Percentiles rank a stretch among this genome's conserved stretches.
phyloP scores from a whole-genome alignment of 2,329 filamentous ascomycete species.

The Fusarium praegraminearum region DNA sequence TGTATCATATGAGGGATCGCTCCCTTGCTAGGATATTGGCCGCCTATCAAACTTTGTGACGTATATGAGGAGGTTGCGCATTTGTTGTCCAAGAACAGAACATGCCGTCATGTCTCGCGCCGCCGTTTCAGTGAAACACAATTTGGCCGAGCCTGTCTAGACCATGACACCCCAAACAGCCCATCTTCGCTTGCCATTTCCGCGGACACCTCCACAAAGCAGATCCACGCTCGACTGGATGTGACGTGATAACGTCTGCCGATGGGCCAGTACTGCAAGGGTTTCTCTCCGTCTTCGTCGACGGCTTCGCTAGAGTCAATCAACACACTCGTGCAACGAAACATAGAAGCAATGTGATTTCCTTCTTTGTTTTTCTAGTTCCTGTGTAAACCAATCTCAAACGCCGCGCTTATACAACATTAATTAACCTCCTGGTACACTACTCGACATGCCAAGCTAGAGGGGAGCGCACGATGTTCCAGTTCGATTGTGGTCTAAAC shows the following conservation, averaged over 20 bases:
- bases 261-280: constrained; percentile 9
- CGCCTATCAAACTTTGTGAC: constrained; percentile 32
- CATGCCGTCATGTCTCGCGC: constrained; percentile 44
- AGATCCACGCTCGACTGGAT: constrained; percentile 1
- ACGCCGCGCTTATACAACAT: constrained; percentile 55
- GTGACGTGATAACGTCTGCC: constrained; percentile 16
- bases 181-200: constrained; percentile 24
- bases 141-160: constrained; percentile 13
- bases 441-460: constrained; percentile 33
- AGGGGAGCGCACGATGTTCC: constrained; percentile 34
- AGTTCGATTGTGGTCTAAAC: constrained; percentile 45
- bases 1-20: constrained; percentile 12
- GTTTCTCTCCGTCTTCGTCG: constrained; percentile 6
- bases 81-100: constrained; percentile 8
- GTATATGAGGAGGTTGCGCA: constrained; percentile 20
- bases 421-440: constrained; percentile 43
- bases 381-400: constrained; percentile 49
- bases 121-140: constrained; percentile 37
- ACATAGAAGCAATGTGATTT: constrained; percentile 39
- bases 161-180: constrained; percentile 16
- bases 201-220: not conserved
- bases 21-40: constrained; percentile 25
- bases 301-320: constrained; percentile 17
- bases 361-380: constrained; percentile 47
- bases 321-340: constrained; percentile 25